Evolutionary conservation across 2,329 filamentous ascomycete species (phyloP), one percentile per base, ranked within the genome.

Genomic region (Aspergillus ochraceoroseus): DNA sequence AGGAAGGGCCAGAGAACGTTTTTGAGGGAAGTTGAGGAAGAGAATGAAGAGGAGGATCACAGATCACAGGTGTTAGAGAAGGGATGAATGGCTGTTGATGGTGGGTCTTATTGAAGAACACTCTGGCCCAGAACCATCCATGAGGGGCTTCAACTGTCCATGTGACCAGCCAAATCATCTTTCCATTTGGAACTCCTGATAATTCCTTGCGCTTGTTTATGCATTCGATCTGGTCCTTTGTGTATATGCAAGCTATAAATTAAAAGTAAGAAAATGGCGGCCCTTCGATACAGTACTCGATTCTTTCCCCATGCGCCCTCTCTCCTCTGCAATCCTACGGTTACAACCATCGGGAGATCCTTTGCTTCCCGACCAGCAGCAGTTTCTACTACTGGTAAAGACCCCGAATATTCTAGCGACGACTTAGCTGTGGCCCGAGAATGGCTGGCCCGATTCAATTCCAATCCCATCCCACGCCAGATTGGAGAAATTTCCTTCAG

Each of bases 401-500:
- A 41, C 15, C 28, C 22, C 25, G 35, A 44, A 6, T 35, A 43
- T 27, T 47, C 54, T 32, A 53, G 51, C 22, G 60, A 67, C 22
- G 58, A 67, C 13, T 44, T 68, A 36, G 49, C 47, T 30, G 61
- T 66, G 25, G 77, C 77, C 9, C 70, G 78, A 39, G 60, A 67
- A 53, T 83, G 79, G 79, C 71, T 82, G 32, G 64, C 67, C 29
- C 63, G 64, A 30, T 70, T 80, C 48, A 65, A 73, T 57, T 59
- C 70, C 40, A 69, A 74, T 9, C 71, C 73, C 9, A 74, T 82
- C 41, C 76, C 79, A 17, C 70, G 68, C 41, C 67, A 66, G 48
- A 68, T 82, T 42, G 72, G 76, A 53, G 71, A 79, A 46, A 57
- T 82, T 49, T 76, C 71, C 33, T 83, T 80, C 59, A 80, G 76